A percentile compares a stretch with the other conserved stretches of the same genome.
Evolutionary conservation across 306 rosid species (phyloP).

Genomic region (Prunus kanzakura): DNA sequence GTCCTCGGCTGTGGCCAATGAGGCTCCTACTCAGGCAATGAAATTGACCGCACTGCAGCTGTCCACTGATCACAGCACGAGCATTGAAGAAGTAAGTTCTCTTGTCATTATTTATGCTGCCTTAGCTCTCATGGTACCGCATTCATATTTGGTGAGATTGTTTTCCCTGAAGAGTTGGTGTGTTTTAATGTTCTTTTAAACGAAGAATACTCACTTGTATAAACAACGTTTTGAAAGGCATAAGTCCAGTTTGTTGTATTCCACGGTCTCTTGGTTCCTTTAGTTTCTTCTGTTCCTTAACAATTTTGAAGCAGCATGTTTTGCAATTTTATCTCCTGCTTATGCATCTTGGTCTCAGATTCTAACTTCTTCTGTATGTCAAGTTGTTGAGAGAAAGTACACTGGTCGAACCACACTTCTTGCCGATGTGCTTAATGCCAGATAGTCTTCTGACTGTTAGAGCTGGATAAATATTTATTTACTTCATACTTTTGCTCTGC

Average conservation of each 20-base stretch:
- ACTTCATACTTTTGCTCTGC: neutral
- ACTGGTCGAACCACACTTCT: neutral
- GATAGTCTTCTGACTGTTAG: neutral
- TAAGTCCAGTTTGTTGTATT: neutral
- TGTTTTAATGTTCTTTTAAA: neutral
- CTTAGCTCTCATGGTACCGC: neutral
- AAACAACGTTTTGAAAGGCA: neutral
- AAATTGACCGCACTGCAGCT: slow-evolving; percentile 81
- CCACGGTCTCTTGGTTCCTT: slow-evolving; percentile 5
- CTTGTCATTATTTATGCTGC: slow-evolving; percentile 1
- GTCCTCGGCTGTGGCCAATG: slow-evolving; percentile 38
- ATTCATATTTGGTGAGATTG: neutral
- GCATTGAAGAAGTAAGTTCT: slow-evolving; percentile 78
- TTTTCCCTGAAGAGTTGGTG: neutral
- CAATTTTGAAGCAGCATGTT: neutral
- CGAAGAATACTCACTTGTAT: neutral
- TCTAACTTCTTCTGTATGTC: neutral
- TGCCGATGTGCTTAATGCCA: neutral
- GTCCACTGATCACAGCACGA: slow-evolving; percentile 92
- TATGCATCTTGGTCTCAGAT: neutral
- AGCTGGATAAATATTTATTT: neutral
- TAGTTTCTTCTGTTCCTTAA: neutral
- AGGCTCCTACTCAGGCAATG: slow-evolving; percentile 41
- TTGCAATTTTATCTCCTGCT: neutral
- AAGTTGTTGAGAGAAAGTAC: neutral